Evolutionary conservation across 2,329 filamentous ascomycete genomes (phyloP).

Genomic region (Thielaviopsis populi): DNA sequence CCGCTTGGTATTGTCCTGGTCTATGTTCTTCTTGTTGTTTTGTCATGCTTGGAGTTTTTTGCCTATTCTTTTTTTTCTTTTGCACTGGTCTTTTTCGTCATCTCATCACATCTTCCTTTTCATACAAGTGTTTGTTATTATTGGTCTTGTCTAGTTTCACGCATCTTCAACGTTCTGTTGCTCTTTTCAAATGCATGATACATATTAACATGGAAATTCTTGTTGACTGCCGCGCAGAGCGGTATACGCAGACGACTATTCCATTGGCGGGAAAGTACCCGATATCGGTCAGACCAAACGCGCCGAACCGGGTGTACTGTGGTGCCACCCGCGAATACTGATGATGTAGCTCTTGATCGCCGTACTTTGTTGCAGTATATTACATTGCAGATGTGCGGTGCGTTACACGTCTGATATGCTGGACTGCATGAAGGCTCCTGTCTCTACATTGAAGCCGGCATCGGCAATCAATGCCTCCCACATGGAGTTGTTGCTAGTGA

Average conservation of each 20-base stretch:
- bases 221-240: no score
- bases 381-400: neutral
- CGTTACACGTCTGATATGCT: neutral
- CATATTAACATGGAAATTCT: neutral
- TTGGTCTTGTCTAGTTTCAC: neutral
- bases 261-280: no score
- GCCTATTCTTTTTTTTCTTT: neutral
- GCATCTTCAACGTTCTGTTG: neutral
- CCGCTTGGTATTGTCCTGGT: neutral
- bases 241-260: no score
- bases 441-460: constrained; percentile 21
- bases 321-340: neutral
- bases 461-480: constrained; percentile 23
- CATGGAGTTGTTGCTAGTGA: constrained; percentile 19
- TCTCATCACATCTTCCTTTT: neutral
- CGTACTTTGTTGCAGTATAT: neutral
- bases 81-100: no score
- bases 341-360: neutral
- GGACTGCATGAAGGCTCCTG: constrained; percentile 14
- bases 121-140: neutral
- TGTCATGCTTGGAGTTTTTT: neutral
- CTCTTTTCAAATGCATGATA: neutral
- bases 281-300: neutral
- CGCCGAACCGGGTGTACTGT: neutral
- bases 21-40: neutral